phyloP scores from a whole-genome alignment of 2,329 filamentous ascomycete species.

The Lasiodiplodia sp. region DNA sequence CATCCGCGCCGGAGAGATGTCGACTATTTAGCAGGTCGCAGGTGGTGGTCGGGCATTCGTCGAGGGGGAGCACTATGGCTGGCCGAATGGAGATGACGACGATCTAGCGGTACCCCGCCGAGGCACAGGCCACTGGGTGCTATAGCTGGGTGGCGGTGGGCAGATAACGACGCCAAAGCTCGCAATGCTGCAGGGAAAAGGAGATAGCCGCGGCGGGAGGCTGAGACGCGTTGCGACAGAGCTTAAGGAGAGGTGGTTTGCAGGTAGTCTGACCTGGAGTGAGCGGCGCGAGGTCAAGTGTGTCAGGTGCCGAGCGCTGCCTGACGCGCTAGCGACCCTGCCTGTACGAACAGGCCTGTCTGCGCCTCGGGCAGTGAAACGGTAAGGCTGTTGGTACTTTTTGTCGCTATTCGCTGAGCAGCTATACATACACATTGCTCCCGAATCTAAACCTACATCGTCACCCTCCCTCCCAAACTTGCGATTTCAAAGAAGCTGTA shows the following conservation, averaged over 20 bases:
- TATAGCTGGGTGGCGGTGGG: slow-evolving; percentile 29
- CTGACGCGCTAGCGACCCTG: slow-evolving; percentile 11
- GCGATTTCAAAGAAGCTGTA: slow-evolving; percentile 9
- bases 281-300: slow-evolving; percentile 14
- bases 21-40: slow-evolving; percentile 20
- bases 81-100: slow-evolving; percentile 27
- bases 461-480: background rate
- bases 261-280: slow-evolving; percentile 21
- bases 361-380: background rate
- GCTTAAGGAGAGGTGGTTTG: slow-evolving; percentile 8
- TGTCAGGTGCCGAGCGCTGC: slow-evolving; percentile 27
- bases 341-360: background rate
- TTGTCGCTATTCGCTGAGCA: slow-evolving; percentile 13
- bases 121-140: slow-evolving; percentile 26
- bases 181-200: slow-evolving; percentile 20
- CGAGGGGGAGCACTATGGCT: slow-evolving; percentile 22
- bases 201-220: slow-evolving; percentile 10
- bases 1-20: slow-evolving; percentile 1
- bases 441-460: slow-evolving; percentile 25
- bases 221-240: background rate
- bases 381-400: slow-evolving; percentile 1
- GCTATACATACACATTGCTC: slow-evolving; percentile 21
- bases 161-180: slow-evolving; percentile 22
- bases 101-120: slow-evolving; percentile 30
- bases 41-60: slow-evolving; percentile 21